Conservation (phyloP, 805 yeast species). For the Starmerella cellae region DNA sequence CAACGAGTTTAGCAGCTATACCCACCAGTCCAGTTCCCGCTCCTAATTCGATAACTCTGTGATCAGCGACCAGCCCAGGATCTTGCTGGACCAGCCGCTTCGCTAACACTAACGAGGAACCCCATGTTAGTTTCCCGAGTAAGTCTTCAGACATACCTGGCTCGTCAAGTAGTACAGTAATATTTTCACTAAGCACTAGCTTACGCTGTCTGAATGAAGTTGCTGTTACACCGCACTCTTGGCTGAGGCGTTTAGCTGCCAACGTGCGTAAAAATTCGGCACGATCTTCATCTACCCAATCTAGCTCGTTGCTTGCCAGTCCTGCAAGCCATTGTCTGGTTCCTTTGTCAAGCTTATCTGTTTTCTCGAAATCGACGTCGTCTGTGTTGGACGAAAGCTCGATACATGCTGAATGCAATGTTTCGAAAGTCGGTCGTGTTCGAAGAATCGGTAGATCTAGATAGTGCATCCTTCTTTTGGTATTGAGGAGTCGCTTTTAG, state of each 20-base stretch:
- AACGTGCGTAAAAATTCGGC: slow-evolving; percentile 35
- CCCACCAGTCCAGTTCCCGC: slow-evolving; percentile 93
- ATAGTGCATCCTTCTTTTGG: slow-evolving; percentile 22
- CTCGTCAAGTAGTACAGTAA: slow-evolving; percentile 41
- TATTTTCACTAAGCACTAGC: slow-evolving; percentile 36
- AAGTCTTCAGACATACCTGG: slow-evolving; percentile 81
- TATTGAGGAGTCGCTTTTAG: too few relatives aligned
- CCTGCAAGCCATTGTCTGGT: slow-evolving; percentile 26
- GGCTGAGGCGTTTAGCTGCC: slow-evolving; percentile 58
- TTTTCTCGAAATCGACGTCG: slow-evolving; percentile 14
- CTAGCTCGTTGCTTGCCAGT: slow-evolving; percentile 27
- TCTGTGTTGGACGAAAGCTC: slow-evolving; percentile 7
- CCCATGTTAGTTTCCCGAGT: slow-evolving; percentile 92
- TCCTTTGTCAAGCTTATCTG: slow-evolving; percentile 17
- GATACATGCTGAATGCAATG: slow-evolving; percentile 8
- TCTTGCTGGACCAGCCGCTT: slow-evolving; percentile 30
- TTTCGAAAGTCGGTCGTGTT: slow-evolving; percentile 15
- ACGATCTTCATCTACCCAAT: slow-evolving; percentile 33
- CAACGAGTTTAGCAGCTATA: slow-evolving; percentile 46
- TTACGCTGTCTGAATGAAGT: slow-evolving; percentile 56
- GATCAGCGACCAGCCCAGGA: slow-evolving; percentile 22
- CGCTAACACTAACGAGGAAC: slow-evolving; percentile 65
- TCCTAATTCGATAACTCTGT: slow-evolving; percentile 53
- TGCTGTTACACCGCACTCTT: slow-evolving; percentile 74
- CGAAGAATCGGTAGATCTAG: slow-evolving; percentile 25